phyloP scores from a whole-genome alignment of 176 grass and related monocot species.

The Aegilops speltoides region DNA sequence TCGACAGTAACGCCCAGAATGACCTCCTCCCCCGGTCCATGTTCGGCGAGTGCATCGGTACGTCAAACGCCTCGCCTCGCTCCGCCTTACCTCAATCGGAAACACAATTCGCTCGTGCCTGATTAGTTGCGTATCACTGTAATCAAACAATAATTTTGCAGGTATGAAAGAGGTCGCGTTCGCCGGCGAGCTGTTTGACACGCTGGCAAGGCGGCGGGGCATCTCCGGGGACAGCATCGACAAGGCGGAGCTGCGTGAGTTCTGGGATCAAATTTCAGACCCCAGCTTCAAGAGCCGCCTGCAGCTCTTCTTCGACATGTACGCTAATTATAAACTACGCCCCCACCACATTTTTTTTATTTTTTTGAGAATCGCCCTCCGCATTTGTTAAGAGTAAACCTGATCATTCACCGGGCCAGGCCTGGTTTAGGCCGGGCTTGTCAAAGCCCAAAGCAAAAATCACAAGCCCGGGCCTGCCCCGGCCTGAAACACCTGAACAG shows the following conservation, averaged over 20 bases:
- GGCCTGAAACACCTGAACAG: too few species aligned
- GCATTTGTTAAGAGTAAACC: too few species aligned
- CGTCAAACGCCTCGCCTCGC: not conserved
- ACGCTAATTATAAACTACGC: not conserved
- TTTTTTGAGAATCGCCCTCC: too few species aligned
- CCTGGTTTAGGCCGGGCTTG: too few species aligned
- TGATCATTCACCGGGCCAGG: too few species aligned
- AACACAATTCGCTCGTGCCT: not conserved
- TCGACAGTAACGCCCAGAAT: slow-evolving; percentile 50
- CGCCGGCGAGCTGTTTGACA: slow-evolving; percentile 81
- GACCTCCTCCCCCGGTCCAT: slow-evolving; percentile 55
- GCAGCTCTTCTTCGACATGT: slow-evolving; percentile 95
- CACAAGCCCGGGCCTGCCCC: too few species aligned
- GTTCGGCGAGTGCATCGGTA: slow-evolving; percentile 90
- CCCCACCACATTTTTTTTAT: too few species aligned
- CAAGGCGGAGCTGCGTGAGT: slow-evolving; percentile 74
- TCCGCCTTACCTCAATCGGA: not conserved
- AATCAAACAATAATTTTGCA: not conserved
- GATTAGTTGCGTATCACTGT: not conserved
- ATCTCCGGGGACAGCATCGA: slow-evolving; percentile 62
- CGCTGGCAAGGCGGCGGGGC: slow-evolving; percentile 58
- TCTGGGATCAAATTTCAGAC: slow-evolving; percentile 89
- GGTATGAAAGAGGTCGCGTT: slow-evolving; percentile 76
- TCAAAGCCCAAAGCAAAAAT: too few species aligned
- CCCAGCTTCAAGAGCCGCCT: slow-evolving; percentile 80